Base-by-base conservation (phyloP, 2,329 filamentous ascomycete genomes). In the Colletotrichum sp. region DNA sequence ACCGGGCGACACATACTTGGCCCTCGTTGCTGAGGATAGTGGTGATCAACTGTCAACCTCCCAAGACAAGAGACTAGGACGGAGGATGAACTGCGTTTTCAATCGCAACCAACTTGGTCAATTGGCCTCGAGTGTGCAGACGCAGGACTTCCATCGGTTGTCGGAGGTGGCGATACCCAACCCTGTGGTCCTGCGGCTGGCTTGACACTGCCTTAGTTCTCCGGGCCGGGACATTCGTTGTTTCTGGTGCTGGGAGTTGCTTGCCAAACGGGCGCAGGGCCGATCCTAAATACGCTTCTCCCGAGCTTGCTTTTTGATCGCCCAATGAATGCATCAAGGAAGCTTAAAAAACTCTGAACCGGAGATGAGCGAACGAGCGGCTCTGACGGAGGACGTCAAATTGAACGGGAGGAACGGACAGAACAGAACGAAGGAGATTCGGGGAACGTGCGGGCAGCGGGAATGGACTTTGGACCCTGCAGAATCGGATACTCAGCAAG, bases 381-480 rank as follows among this genome's bases (percentile, higher is more conserved):
- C 56, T 36, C 65, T 58, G 58, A 28, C 56, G 34, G 56, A 52
- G 34, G 24, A 24, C 48, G 67, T 69, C 18, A 34, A 62, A 8
- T 21, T 26, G 18, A 43, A 30, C 18, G 56, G 24, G 34, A 36
- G 36, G 18, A 28, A 34, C 24, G 12, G 24, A 62, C 21, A 62
- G n/a, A 52, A 30, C 38, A 34, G n/a, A 55, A 52, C 36, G 34
- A 38, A 32, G 12, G 26, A 48, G 8, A 34, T 30, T 34, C 18
- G 69, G 63, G 56, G 52, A 74, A 56, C 72, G 62, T 56, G 61
- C 69, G 62, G 70, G 36, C 55, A 34, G 56, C 43, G 67, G n/a
- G 67, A 61, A 69, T 69, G 67, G 58, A 59, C 64, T 59, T 59
- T 75, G 75, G 75, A 72, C 75, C 75, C 75, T 75, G 75, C 73